Evolutionary conservation across 1,284 basidiomycete species (phyloP).

Genomic region (Ustilago crameri): DNA sequence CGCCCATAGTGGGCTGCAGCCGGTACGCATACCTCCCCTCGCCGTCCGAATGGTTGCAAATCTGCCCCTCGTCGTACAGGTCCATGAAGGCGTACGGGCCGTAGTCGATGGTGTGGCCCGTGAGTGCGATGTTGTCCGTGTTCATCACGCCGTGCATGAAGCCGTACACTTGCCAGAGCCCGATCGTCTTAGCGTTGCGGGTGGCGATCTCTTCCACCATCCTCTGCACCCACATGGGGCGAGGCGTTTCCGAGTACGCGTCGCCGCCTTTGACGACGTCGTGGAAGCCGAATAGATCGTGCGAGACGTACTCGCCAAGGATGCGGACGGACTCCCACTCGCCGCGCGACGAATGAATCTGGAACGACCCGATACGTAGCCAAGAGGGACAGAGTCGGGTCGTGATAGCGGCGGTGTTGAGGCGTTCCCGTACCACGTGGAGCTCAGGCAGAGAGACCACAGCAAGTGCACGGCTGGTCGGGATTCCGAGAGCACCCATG

Average conservation of each 20-base stretch:
- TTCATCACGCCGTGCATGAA: constrained; percentile 80
- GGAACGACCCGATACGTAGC: constrained; percentile 89
- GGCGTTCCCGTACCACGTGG: constrained; percentile 80
- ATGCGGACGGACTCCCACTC: constrained; percentile 75
- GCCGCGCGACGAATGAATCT: constrained; percentile 77
- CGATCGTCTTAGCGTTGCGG: constrained; percentile 89
- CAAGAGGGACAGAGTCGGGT: constrained; percentile 89
- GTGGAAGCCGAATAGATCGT: constrained; percentile 72
- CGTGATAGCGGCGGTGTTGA: constrained; percentile 82
- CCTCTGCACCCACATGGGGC: constrained; percentile 47
- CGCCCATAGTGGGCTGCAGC: constrained; percentile 71
- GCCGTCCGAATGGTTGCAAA: constrained; percentile 93
- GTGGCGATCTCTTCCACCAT: constrained; percentile 71
- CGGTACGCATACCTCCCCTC: constrained; percentile 86
- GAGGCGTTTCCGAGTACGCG: constrained; percentile 4
- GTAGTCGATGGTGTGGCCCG: constrained; percentile 87
- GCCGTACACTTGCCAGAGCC: constrained; percentile 80
- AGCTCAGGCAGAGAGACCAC: constrained; percentile 81
- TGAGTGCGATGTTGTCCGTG: constrained; percentile 81
- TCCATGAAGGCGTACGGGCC: constrained; percentile 90
- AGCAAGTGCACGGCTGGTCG: constrained; percentile 87
- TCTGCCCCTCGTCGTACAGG: constrained; percentile 76
- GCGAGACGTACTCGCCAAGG: constrained; percentile 73
- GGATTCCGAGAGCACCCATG: constrained; percentile 85
- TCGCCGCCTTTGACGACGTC: constrained; percentile 43